These are phyloP conservation scores for Collybiopsis confluens DNA, from an alignment of 768 basidiomycete genomes.

Conservation along the genomic window DNA sequence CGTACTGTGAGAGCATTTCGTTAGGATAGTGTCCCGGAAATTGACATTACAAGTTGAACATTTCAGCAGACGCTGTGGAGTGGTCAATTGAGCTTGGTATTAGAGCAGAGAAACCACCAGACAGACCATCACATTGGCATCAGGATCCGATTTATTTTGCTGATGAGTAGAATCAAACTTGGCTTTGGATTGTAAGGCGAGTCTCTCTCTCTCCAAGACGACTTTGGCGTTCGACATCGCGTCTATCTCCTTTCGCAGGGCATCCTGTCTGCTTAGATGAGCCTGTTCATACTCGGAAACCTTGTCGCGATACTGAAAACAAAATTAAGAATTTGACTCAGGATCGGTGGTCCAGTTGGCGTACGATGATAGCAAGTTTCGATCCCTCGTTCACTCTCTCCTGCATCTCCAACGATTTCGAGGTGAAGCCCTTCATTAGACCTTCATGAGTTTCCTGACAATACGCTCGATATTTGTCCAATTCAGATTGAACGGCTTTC, in stretches of 20 bases:
- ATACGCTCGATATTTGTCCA: not conserved
- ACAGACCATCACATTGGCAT: constrained; percentile 58
- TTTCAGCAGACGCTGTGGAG: constrained; percentile 66
- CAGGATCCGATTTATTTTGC: constrained; percentile 39
- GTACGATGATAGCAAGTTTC: not conserved
- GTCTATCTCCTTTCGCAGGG: constrained; percentile 4
- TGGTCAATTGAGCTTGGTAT: not conserved
- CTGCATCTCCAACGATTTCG: not conserved
- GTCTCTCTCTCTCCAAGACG: constrained; percentile 1
- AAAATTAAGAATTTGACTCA: not conserved
- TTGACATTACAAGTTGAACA: constrained; percentile 83
- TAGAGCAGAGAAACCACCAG: not conserved
- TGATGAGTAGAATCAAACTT: constrained; percentile 7
- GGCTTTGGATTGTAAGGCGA: constrained; percentile 15
- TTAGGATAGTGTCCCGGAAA: constrained; percentile 76
- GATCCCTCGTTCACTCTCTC: not conserved
- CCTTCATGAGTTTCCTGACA: constrained; percentile 1
- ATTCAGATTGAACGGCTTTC: not conserved
- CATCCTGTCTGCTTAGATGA: not conserved
- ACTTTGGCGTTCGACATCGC: not conserved
- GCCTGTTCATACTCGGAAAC: constrained; percentile 27
- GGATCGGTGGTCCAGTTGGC: not conserved
- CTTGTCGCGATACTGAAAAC: constrained; percentile 9
- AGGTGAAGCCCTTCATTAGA: not conserved
- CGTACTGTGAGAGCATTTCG: constrained; percentile 91